phyloP scores from a whole-genome alignment of 495 filamentous ascomycete genomes.

The Penicillium pancosmium region DNA sequence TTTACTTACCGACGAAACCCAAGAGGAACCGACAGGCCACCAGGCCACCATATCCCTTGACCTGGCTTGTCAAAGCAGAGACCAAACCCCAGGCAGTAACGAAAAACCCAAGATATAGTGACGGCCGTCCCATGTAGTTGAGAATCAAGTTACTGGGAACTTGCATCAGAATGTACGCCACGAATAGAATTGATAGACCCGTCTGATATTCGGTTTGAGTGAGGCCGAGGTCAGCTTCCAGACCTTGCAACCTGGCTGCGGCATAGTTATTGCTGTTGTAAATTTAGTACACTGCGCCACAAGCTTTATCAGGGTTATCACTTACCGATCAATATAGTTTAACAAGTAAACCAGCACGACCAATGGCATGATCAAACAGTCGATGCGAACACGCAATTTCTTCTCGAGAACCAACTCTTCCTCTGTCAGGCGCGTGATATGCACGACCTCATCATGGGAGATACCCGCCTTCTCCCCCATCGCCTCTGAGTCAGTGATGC shows the following conservation, averaged over 20 bases:
- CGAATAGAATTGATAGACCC: constrained; percentile 54
- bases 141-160: constrained; percentile 64
- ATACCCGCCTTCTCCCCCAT: constrained; percentile 43
- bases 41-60: constrained; percentile 54
- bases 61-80: constrained; percentile 53
- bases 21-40: constrained; percentile 58
- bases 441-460: constrained; percentile 46
- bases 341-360: constrained; percentile 59
- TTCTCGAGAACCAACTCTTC: constrained; percentile 52
- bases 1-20: constrained; percentile 43
- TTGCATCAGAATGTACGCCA: constrained; percentile 56
- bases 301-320: not conserved
- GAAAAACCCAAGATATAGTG: constrained; percentile 52
- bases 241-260: constrained; percentile 57
- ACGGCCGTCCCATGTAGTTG: constrained; percentile 57
- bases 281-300: constrained; percentile 11
- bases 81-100: constrained; percentile 57
- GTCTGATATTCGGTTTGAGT: constrained; percentile 47
- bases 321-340: constrained; percentile 59
- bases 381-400: constrained; percentile 51
- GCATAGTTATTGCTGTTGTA: constrained; percentile 54
- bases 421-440: constrained; percentile 40
- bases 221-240: constrained; percentile 47
- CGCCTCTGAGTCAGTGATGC: constrained; percentile 41
- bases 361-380: constrained; percentile 56